phyloP scores from a whole-genome alignment of 140 eudicot genomes.

The Cichorium intybus region DNA sequence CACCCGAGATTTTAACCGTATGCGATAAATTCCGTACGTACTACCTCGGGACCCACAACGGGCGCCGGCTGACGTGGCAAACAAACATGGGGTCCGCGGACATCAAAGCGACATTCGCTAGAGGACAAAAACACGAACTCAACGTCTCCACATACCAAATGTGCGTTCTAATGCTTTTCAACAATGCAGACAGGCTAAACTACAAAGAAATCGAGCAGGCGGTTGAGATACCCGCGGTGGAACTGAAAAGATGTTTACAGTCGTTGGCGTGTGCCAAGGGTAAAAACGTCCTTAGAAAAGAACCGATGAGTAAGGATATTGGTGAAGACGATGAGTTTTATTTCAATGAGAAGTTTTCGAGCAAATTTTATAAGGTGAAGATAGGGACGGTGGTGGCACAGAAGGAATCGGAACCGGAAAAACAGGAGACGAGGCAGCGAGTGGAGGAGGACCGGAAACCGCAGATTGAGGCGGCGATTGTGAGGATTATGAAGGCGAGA shows the following conservation, averaged over 20 bases:
- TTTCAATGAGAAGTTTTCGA: conserved; percentile 48
- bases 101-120: conserved; percentile 49
- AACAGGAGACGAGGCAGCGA: conserved; percentile 63
- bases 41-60: conserved; percentile 70
- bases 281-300: conserved; percentile 57
- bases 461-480: conserved; percentile 70
- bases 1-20: conserved; percentile 47
- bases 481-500: conserved; percentile 62
- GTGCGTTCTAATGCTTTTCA: conserved; percentile 61
- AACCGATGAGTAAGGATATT: conserved; percentile 67
- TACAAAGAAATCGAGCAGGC: conserved; percentile 64
- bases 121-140: conserved; percentile 52
- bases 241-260: conserved; percentile 60
- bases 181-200: conserved; percentile 36
- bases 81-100: conserved; percentile 83
- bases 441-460: conserved; percentile 76
- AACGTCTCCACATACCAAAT: conserved; percentile 65
- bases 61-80: conserved; percentile 67
- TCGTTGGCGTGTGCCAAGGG: conserved; percentile 67
- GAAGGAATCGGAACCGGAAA: conserved; percentile 63
- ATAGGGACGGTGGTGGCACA: conserved; percentile 68
- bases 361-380: conserved; percentile 54
- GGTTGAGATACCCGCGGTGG: conserved; percentile 51
- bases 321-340: conserved; percentile 47
- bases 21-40: conserved; percentile 55